Evolutionary conservation across 2,329 filamentous ascomycete species (phyloP), one percentile per base, ranked within the genome.

Genomic region (Rutstroemia sp.): DNA sequence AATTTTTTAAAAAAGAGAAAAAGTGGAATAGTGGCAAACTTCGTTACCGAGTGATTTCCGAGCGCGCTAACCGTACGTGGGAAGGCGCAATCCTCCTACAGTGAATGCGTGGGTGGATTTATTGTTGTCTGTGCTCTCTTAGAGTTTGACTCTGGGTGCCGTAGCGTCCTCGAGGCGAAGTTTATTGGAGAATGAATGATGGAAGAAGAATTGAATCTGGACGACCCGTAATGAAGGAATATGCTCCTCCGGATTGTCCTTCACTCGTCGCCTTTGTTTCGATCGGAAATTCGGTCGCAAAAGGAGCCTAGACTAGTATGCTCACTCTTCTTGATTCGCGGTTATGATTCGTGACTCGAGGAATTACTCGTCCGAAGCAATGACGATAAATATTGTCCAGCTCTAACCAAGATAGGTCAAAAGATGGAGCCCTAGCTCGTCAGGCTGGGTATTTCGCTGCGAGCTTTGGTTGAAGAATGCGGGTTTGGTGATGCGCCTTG

Each of bases 21-120:
- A 49, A 49, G 45, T 21, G 45, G 45, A 38, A 54, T 37, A 14
- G 52, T 54, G 45, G 52, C 52, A 44, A 55, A 30, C n/a, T 25
- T 37, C 42, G 21, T 41, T 49, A 34, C 52, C 45, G 42, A 39
- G 23, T 14, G 4, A 27, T 19, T 25, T n/a, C 23, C 17, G 23
- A 27, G 16, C 23, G 23, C 23, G 5, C 16, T 14, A 19, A 2
- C 17, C n/a, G 47, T 42, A 51, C 8, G 0, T 16, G 17, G 25
- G 38, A 42, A 23, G 23, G 23, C 14, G 2, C 14, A 7, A 5
- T 30, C 4, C 12, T 42, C 23, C 17, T 16, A 14, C 30, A 52
- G 50, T 34, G 4, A 37, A 45, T n/a, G 3, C 5, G 1, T 10
- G n/a, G 50, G 50, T 52, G 23, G 12, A 34, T 54, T 23, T 42